These are phyloP conservation scores for Beauveria pseudobassiana DNA, from an alignment of 2,329 filamentous ascomycete species.

Conservation along the genomic window DNA sequence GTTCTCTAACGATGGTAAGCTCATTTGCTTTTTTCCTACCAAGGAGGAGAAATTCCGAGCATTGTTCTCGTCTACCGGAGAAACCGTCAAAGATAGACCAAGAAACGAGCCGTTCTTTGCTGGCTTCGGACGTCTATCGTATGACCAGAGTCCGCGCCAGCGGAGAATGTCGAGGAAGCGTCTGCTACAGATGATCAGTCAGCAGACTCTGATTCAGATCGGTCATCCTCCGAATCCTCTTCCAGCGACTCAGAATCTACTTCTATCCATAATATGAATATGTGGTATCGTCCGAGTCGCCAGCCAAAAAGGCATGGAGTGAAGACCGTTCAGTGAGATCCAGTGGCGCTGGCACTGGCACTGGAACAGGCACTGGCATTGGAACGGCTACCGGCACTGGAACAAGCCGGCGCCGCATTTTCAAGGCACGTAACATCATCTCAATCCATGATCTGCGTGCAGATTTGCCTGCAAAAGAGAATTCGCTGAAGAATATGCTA, in stretches of 20 bases:
- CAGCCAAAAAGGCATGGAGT: slow-evolving; percentile 49
- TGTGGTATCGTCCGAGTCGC: slow-evolving; percentile 48
- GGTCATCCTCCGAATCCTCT: slow-evolving; percentile 41
- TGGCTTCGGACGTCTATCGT: slow-evolving; percentile 47
- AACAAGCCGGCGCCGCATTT: slow-evolving; percentile 40
- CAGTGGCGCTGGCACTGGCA: slow-evolving; percentile 53
- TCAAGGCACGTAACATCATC: slow-evolving; percentile 59
- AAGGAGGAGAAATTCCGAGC: slow-evolving; percentile 54
- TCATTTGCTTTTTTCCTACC: slow-evolving; percentile 62
- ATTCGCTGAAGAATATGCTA: slow-evolving; percentile 71
- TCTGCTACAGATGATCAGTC: slow-evolving; percentile 46
- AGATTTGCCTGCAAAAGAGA: slow-evolving; percentile 67
- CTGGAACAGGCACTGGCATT: slow-evolving; percentile 46
- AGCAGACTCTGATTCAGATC: slow-evolving; percentile 35
- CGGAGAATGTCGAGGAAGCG: slow-evolving; percentile 40
- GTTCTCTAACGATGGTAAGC: slow-evolving; percentile 54
- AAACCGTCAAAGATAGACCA: slow-evolving; percentile 38
- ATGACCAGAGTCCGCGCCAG: slow-evolving; percentile 42
- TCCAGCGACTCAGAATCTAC: slow-evolving; percentile 57
- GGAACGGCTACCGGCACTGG: slow-evolving; percentile 40
- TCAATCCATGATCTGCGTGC: slow-evolving; percentile 63
- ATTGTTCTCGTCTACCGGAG: slow-evolving; percentile 38
- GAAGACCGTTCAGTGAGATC: slow-evolving; percentile 50
- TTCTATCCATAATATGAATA: slow-evolving; percentile 50
- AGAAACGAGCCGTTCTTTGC: slow-evolving; percentile 51